These are phyloP conservation scores for Blumeriella jaapii DNA, from an alignment of 2,329 filamentous ascomycete species.

Conservation along the genomic window DNA sequence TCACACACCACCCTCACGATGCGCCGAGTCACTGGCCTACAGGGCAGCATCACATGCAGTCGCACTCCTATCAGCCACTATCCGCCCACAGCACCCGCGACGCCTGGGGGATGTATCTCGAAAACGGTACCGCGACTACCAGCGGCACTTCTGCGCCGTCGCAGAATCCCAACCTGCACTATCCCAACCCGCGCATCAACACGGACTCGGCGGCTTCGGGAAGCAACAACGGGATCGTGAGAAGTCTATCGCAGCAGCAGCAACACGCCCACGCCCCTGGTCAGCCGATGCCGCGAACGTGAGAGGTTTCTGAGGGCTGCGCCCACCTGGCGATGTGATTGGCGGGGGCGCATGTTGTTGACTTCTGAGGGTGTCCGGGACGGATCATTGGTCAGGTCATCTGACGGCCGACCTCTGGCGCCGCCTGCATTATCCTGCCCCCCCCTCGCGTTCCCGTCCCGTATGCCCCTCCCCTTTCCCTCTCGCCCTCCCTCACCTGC, in stretches of 20 bases:
- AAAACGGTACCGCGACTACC: constrained; percentile 22
- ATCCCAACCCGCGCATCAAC: constrained; percentile 15
- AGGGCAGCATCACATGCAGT: constrained; percentile 22
- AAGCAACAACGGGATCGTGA: constrained; percentile 17
- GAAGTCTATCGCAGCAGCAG: constrained; percentile 18
- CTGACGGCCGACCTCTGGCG: constrained; percentile 10
- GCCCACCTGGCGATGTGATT: constrained; percentile 13
- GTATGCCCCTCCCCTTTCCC: constrained; percentile 9
- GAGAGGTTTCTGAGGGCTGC: constrained; percentile 9
- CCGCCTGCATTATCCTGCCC: no score
- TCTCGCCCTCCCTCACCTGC: constrained; percentile 20
- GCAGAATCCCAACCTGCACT: constrained; percentile 13
- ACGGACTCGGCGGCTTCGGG: constrained; percentile 17
- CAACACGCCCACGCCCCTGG: no score
- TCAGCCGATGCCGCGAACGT: constrained; percentile 26
- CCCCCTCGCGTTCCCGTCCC: no score
- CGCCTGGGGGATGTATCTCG: constrained; percentile 28
- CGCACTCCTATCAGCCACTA: constrained; percentile 19
- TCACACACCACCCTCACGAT: constrained; percentile 21
- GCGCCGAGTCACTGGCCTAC: constrained; percentile 21
- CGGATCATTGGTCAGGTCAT: constrained; percentile 24
- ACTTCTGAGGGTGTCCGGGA: constrained; percentile 23
- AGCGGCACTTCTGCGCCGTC: constrained; percentile 16
- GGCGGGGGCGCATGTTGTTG: constrained; percentile 7
- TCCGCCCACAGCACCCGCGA: constrained; percentile 16